These are phyloP conservation scores for Lentinula sp. DNA, from an alignment of 768 basidiomycete genomes.

Conservation along the genomic window DNA sequence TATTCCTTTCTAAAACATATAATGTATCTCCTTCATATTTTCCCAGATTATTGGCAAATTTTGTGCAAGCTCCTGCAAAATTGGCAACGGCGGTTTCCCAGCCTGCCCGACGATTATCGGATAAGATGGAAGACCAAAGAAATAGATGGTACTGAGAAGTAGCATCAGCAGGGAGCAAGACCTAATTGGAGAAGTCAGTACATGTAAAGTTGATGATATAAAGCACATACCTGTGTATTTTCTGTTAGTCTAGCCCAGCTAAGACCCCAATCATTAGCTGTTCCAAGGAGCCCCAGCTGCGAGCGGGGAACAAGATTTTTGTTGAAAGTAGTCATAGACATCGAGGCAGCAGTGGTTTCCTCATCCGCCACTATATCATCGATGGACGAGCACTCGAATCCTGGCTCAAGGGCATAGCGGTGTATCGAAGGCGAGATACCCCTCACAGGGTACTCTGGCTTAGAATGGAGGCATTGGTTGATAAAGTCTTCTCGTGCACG, in stretches of 20 bases:
- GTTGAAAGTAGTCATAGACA: neutral
- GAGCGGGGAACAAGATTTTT: neutral
- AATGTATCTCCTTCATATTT: neutral
- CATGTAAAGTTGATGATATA: neutral
- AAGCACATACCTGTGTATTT: neutral
- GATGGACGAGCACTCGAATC: neutral
- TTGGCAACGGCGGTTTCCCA: neutral
- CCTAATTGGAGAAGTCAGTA: neutral
- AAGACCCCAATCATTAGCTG: neutral
- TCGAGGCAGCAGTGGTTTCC: neutral
- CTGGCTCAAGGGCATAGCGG: conserved; percentile 5
- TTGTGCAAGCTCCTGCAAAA: neutral
- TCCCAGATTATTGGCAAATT: neutral
- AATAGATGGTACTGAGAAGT: conserved; percentile 3
- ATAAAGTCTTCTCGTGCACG: neutral
- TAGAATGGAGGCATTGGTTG: neutral
- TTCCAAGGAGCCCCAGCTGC: neutral
- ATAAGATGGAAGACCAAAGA: neutral
- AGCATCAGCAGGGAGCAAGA: neutral
- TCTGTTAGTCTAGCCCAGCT: neutral
- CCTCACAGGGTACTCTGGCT: conserved; percentile 1
- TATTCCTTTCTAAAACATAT: neutral
- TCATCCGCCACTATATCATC: neutral
- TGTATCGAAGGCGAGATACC: neutral
- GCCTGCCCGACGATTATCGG: neutral